Conservation (phyloP, 1,139 yeast genomes). For the Pichia inconspicua region DNA sequence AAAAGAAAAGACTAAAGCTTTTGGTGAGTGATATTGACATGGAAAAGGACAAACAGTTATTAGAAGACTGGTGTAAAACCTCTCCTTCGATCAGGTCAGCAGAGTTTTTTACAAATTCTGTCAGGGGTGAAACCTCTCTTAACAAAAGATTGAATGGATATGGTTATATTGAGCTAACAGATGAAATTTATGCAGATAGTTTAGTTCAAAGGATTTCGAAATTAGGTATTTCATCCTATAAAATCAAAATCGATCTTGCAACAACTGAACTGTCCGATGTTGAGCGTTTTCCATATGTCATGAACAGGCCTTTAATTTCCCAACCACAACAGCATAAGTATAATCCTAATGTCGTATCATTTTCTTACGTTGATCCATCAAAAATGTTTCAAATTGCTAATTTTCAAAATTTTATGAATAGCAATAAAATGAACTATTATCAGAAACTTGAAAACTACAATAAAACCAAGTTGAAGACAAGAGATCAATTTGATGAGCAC, state of each 20-base stretch:
- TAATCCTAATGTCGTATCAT: slow-evolving; percentile 10
- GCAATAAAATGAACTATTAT: slow-evolving; percentile 11
- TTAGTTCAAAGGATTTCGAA: slow-evolving; percentile 17
- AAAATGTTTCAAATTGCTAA: slow-evolving; percentile 23
- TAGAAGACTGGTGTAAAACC: slow-evolving; percentile 21
- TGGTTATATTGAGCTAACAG: slow-evolving; percentile 25
- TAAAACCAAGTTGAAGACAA: slow-evolving; percentile 9
- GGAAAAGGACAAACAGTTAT: slow-evolving; percentile 14
- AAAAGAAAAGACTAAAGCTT: slow-evolving; percentile 19
- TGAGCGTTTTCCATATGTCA: slow-evolving; percentile 12
- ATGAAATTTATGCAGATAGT: slow-evolving; percentile 21
- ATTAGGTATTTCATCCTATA: slow-evolving; percentile 21
- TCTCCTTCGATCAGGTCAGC: slow-evolving; percentile 21
- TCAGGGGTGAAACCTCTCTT: slow-evolving; percentile 5
- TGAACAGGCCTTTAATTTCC: background rate
- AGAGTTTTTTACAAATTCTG: slow-evolving; percentile 21
- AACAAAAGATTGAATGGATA: slow-evolving; percentile 19
- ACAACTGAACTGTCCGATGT: slow-evolving; percentile 9
- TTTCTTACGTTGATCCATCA: slow-evolving; percentile 23
- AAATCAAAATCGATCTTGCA: slow-evolving; percentile 23
- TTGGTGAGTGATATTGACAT: slow-evolving; percentile 21
- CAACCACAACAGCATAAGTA: background rate
- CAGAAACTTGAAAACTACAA: slow-evolving; percentile 9
- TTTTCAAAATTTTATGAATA: slow-evolving; percentile 20
- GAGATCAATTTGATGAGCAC: background rate